Evolutionary conservation across 2,329 filamentous ascomycete species (phyloP).

Genomic region (Diaporthe longicolla): DNA sequence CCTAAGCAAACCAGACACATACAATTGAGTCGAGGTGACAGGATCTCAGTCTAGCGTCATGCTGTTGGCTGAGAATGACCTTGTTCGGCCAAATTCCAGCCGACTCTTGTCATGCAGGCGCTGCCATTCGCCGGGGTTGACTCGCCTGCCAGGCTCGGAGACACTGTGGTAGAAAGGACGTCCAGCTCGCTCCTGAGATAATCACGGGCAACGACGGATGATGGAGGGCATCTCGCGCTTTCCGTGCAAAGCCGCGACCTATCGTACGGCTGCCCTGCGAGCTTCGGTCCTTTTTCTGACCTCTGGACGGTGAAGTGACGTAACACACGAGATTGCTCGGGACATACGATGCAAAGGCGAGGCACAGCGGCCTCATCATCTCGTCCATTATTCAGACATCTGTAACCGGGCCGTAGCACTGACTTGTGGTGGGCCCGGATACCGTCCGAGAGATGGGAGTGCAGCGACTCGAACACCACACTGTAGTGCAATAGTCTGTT

Average conservation of each 20-base stretch:
- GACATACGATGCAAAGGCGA: slow-evolving; percentile 28
- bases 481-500: slow-evolving; percentile 34
- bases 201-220: slow-evolving; percentile 30
- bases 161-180: slow-evolving; percentile 16
- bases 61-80: slow-evolving; percentile 32
- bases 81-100: slow-evolving; percentile 40
- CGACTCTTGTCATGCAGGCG: slow-evolving; percentile 22
- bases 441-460: slow-evolving; percentile 39
- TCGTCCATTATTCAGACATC: slow-evolving; percentile 34
- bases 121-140: slow-evolving; percentile 31
- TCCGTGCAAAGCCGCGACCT: slow-evolving; percentile 15
- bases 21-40: slow-evolving; percentile 36
- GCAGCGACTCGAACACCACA: slow-evolving; percentile 37
- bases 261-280: not conserved
- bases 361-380: slow-evolving; percentile 33
- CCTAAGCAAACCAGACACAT: slow-evolving; percentile 25
- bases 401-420: slow-evolving; percentile 33
- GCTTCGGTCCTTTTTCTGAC: slow-evolving; percentile 25
- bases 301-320: slow-evolving; percentile 30
- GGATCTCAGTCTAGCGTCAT: slow-evolving; percentile 39
- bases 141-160: slow-evolving; percentile 38
- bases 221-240: not conserved
- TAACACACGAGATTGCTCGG: slow-evolving; percentile 29
- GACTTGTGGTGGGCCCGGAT: slow-evolving; percentile 33
- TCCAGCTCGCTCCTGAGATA: slow-evolving; percentile 16